These are phyloP conservation scores for Lipomyces sp. DNA, from an alignment of 805 yeast species.

Conservation along the genomic window DNA sequence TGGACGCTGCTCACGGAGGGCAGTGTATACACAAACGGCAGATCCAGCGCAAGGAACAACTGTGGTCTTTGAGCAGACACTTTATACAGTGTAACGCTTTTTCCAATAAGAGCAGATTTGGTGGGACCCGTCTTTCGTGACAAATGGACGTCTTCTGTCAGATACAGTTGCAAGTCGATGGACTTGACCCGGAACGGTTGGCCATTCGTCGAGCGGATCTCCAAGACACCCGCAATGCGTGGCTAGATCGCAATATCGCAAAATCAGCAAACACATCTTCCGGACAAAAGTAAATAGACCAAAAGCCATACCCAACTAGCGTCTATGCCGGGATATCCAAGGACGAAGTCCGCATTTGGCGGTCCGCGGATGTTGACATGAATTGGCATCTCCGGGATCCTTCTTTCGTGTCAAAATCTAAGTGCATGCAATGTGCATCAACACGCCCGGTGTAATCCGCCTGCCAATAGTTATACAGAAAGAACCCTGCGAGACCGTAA, in stretches of 20 bases:
- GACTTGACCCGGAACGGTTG: constrained; percentile 31
- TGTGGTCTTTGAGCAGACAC: no score
- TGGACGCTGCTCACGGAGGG: constrained; percentile 37
- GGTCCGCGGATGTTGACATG: constrained; percentile 36
- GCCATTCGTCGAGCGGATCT: constrained; percentile 37
- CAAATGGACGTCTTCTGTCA: constrained; percentile 40
- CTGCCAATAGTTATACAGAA: no score
- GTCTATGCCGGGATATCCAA: constrained; percentile 45
- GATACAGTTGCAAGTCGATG: constrained; percentile 39
- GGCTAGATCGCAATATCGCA: constrained; percentile 31
- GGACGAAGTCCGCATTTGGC: constrained; percentile 43
- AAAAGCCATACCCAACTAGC: constrained; percentile 43
- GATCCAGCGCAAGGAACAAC: constrained; percentile 35
- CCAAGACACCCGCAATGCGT: constrained; percentile 41
- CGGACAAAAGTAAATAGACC: neutral
- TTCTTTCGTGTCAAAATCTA: no score
- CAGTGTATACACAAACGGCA: constrained; percentile 39
- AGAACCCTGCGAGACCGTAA: no score
- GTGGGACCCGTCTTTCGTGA: constrained; percentile 38
- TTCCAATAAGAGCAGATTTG: constrained; percentile 21
- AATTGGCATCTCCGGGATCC: constrained; percentile 14
- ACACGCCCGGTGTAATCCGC: no score
- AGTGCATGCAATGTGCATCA: no score
- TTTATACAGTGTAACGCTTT: constrained; percentile 26
- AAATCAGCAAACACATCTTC: neutral